Base-by-base conservation (phyloP, 2,329 filamentous ascomycete genomes). In the Exserohilum rostratum region DNA sequence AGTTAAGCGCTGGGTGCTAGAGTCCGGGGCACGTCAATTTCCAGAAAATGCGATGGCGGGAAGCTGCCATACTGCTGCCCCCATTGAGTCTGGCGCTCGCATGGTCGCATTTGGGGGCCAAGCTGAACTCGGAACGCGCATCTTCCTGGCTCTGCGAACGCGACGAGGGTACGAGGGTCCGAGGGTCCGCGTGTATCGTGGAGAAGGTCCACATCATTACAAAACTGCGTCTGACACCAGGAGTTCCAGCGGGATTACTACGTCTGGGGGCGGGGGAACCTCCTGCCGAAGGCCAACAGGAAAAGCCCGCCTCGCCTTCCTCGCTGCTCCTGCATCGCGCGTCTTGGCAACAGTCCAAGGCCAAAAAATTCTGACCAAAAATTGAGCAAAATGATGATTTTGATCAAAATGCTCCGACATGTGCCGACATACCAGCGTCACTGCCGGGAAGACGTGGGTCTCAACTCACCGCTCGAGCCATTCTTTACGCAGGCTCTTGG, bases 31-130 rank as follows among this genome's bases (percentile, higher is more conserved):
- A 40, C 48, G 53, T 38, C 33, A 37, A n/a, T 25, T 18, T 55
- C 45, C 22, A 25, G 52, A 58, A 62, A 64, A 53, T 53, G 59
- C 53, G 59, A 64, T 62, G 61, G 59, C 61, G 50, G 59, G 57
- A 53, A 49, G 54, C 55, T 55, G 50, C 46, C 40, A 55, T 53
- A 53, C 53, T 51, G 50, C 42, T 46, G 46, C 60, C 27, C 44
- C 50, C 35, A 30, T 44, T 54, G 50, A 55, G 57, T 25, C 37
- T 58, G 37, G 54, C 46, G 50, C 45, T 22, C 49, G 48, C 52
- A 55, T 56, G 27, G 42, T 33, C 27, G 37, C 29, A 18, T 53
- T 53, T 62, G 57, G 61, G 59, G 61, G 57, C 56, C 59, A 33
- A 58, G 53, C 33, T 40, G 27, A 18, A 37, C 44, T 44, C 30